phyloP scores from a whole-genome alignment of 805 yeast genomes.

The Candida piceae region DNA sequence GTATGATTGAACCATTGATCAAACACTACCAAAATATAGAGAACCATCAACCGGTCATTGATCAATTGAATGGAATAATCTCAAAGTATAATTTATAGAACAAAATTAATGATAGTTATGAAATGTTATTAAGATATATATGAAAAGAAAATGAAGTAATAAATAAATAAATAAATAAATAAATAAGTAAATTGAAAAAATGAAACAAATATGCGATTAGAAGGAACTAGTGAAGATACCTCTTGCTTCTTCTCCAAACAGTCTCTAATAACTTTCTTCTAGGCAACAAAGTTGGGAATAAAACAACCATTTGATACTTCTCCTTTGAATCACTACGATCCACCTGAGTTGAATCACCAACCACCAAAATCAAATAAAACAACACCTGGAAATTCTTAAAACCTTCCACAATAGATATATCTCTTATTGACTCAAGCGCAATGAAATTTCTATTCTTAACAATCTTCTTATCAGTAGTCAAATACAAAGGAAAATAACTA shows the following conservation, averaged over 20 bases:
- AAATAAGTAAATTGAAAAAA: neutral
- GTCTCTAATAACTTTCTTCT: slow-evolving; percentile 25
- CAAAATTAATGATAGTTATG: no score
- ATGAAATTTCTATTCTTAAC: slow-evolving; percentile 37
- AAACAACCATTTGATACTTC: slow-evolving; percentile 20
- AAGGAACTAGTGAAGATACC: slow-evolving; percentile 4
- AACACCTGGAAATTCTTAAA: slow-evolving; percentile 64
- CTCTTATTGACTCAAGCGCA: slow-evolving; percentile 52
- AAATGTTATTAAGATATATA: no score
- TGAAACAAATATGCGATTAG: no score
- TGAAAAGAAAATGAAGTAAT: no score
- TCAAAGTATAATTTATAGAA: no score
- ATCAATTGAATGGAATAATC: neutral
- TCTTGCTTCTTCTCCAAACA: slow-evolving; percentile 23
- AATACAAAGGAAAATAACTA: neutral
- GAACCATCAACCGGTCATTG: neutral
- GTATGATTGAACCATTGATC: slow-evolving; percentile 13
- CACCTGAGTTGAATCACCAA: slow-evolving; percentile 28
- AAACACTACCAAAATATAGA: slow-evolving; percentile 6
- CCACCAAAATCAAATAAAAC: slow-evolving; percentile 57
- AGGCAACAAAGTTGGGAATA: slow-evolving; percentile 30
- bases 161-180: neutral
- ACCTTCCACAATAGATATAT: slow-evolving; percentile 71
- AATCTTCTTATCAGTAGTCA: slow-evolving; percentile 1
- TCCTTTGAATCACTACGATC: slow-evolving; percentile 4